Percentiles rank a stretch among this genome's conserved stretches.
These are phyloP conservation scores for Halenospora varia DNA, from an alignment of 495 filamentous ascomycete genomes.

Conservation along the genomic window DNA sequence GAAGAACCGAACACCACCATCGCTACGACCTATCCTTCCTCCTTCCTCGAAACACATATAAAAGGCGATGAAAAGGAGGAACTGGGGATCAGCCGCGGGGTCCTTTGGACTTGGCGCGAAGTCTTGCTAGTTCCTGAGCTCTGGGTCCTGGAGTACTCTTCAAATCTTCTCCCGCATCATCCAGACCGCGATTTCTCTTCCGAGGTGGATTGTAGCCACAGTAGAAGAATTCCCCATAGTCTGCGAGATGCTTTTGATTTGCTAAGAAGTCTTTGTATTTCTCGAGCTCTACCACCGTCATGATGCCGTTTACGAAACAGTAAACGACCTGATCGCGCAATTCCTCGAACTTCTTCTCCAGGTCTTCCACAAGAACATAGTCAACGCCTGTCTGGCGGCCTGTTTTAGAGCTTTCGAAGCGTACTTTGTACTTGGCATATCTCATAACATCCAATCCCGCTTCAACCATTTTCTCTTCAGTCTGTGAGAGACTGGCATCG, in stretches of 20 bases:
- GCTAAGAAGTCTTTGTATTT: constrained; percentile 20
- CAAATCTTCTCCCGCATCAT: constrained; percentile 14
- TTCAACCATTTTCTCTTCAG: constrained; percentile 20
- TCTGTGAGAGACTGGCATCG: constrained; percentile 17
- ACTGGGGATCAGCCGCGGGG: background rate
- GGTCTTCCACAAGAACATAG: constrained; percentile 19
- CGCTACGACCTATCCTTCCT: constrained; percentile 11
- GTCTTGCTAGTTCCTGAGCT: constrained; percentile 11
- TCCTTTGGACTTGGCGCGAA: constrained; percentile 11
- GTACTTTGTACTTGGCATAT: constrained; percentile 20
- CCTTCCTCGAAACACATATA: constrained; percentile 7
- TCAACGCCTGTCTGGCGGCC: constrained; percentile 19
- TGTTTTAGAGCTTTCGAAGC: constrained; percentile 20
- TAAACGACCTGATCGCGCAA: constrained; percentile 22
- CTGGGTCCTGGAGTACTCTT: constrained; percentile 6
- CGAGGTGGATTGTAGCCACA: constrained; percentile 14
- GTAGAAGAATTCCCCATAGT: constrained; percentile 20
- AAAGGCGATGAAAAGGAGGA: constrained; percentile 5
- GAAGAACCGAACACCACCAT: constrained; percentile 9
- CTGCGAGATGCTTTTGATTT: constrained; percentile 22
- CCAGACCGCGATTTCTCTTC: constrained; percentile 19
- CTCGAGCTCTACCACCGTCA: constrained; percentile 20
- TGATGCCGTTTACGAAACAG: constrained; percentile 21
- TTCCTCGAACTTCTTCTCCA: constrained; percentile 20
- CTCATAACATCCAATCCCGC: constrained; percentile 20